Evolutionary conservation across 257 asterid species (phyloP).

Genomic region (Lavandula angustifolia): DNA sequence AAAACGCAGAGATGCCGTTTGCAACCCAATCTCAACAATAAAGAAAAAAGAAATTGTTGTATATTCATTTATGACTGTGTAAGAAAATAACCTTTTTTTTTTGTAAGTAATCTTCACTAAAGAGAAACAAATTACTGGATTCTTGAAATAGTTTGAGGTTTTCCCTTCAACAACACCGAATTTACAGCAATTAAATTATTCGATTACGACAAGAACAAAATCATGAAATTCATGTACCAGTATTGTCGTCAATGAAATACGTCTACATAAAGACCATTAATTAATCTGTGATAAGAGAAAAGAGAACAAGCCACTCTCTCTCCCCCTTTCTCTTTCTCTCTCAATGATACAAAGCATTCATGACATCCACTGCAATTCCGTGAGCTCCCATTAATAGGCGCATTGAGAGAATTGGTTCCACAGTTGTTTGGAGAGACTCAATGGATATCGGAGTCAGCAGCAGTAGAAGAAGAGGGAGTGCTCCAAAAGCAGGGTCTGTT

Average conservation of each 20-base stretch:
- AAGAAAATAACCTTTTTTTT: background rate
- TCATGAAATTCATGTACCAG: slow-evolving; percentile 5
- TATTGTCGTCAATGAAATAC: slow-evolving; percentile 1
- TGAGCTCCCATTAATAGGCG: slow-evolving; percentile 42
- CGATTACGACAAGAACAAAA: slow-evolving; percentile 1
- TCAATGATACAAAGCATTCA: slow-evolving; percentile 46
- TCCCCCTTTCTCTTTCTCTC: background rate
- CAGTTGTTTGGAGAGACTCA: slow-evolving; percentile 36
- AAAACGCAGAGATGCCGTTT: slow-evolving; percentile 22
- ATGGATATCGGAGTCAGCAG: slow-evolving; percentile 45
- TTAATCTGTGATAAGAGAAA: slow-evolving; percentile 25
- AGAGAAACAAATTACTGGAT: background rate
- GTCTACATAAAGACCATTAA: background rate
- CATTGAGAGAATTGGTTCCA: slow-evolving; percentile 35
- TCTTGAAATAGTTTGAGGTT: background rate
- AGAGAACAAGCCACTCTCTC: slow-evolving; percentile 15
- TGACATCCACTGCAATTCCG: slow-evolving; percentile 39
- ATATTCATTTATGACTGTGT: background rate
- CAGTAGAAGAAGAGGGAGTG: slow-evolving; percentile 46
- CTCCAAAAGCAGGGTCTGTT: slow-evolving; percentile 76
- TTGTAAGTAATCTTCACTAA: background rate
- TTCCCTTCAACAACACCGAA: background rate
- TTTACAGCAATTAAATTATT: background rate
- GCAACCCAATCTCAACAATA: background rate
- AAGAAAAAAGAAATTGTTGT: background rate